Evolutionary conservation across 768 basidiomycete species (phyloP), one percentile per base, ranked within the genome.

Genomic region (Mycena albidolilacea): DNA sequence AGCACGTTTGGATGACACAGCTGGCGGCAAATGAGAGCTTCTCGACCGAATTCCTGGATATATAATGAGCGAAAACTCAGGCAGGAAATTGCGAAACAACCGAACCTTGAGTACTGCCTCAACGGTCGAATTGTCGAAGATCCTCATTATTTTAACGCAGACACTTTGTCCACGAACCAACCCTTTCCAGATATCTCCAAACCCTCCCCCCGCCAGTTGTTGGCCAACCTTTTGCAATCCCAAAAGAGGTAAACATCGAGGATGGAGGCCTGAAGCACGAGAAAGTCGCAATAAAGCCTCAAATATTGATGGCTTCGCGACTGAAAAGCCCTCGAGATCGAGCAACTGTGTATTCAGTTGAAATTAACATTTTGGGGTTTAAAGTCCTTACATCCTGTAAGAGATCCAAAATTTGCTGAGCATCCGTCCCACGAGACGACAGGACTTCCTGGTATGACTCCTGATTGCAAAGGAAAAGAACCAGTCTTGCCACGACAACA

Each of bases 1-100:
- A 80, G 67, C 44, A 79, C 54, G 37, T 76, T 76, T 9, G 79
- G 77, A 63, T 78, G 78, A 55, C 48, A 46, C 17, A 78, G 60
- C 5, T 76, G 69, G 21, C 75, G 77, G 38, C 76, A 73, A 19
- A 78, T 76, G 30, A 76, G 54, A 6, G 78, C 75, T 59, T 79
- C 79, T 55, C 75, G 54, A 3, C 65, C 58, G 37, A 67, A 72
- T 61, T 54, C 60, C 71, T 72, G 14, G 17, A 62, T 14, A 35
- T 46, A 21, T 12, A 21, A 52, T 19, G 8, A 7, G 8, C 1
- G 52, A 54, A 30, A 30, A 59, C 12, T 15, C 17, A 11, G 7
- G 19, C 3, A 30, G 12, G 1, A 11, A 48, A 8, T 37, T 17
- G 12, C 5, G 30, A 21, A 41, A 60, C 23, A 37, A 8, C 46